Evolutionary conservation across 805 yeast species (phyloP), one percentile per base, ranked within the genome.

Genomic region (Ogataea paradorogensis): DNA sequence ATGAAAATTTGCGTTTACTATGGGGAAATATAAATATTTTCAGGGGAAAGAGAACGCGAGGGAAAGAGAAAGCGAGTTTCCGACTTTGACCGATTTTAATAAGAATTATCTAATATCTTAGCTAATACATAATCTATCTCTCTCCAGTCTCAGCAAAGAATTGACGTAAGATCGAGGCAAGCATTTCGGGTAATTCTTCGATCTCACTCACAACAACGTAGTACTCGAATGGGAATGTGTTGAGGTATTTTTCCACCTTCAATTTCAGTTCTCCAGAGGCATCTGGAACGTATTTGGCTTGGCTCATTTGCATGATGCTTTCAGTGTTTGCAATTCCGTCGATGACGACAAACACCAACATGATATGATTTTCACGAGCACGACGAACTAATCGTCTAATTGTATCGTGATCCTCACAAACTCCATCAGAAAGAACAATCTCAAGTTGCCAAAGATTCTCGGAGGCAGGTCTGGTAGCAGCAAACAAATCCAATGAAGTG

Each of bases 201-300:
- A 95, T 84, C 56, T 91, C 80, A 52, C 85, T 81, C 18, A 93
- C 97, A 50, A 95, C 91, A 43, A 91, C 96, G 58, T 91, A 93
- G 60, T 84, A 93, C 59, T 93, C 98, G 64, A 93, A 93, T 52
- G 99, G 98, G 81, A 93, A 93, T 21, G 85, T 76, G 53, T 91
- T 96, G 61, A 93, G 73, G 56, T 93, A 93, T 52, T 82, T 85
- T 44, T 79, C 82, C 43, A 93, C 93, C 58, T 82, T 74, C 47
- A 95, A 67, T 31, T 76, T 75, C 78, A 79, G 73, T 42, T 74
- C 75, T 3, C 97, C 97, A 36, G 69, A 67, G 10, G 64, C 70
- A 58, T 83, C 91, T 3, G 82, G 71, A n/a, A 73, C 74, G 55
- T 90, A 93, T 45, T 74, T 79, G 21, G 90, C 99, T 66, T 91